Conservation (phyloP, 805 yeast genomes). For the Candida maesae region DNA sequence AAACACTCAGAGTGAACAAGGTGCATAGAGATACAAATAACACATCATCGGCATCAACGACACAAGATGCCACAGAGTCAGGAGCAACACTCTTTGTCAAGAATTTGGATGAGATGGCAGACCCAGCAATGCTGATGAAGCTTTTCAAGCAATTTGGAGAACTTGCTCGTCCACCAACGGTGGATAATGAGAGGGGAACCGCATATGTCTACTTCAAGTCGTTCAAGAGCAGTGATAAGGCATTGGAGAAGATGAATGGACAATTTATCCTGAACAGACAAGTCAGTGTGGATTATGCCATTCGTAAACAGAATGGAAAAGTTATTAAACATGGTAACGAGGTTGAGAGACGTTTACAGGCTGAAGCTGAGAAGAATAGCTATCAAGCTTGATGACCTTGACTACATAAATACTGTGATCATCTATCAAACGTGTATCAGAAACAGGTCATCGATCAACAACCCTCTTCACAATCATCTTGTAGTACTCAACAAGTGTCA, state of each 20-base stretch:
- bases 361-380: constrained; percentile 10
- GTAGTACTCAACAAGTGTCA: not conserved
- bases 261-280: constrained; percentile 64
- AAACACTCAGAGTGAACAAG: constrained; percentile 54
- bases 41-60: constrained; percentile 14
- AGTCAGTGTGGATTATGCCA: constrained; percentile 41
- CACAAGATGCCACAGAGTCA: constrained; percentile 31
- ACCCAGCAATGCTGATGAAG: constrained; percentile 48
- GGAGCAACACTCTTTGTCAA: constrained; percentile 72
- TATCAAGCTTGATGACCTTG: not conserved
- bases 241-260: constrained; percentile 64
- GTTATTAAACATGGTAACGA: constrained; percentile 10
- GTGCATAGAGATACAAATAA: constrained; percentile 33
- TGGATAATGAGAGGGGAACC: constrained; percentile 51
- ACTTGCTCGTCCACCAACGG: constrained; percentile 44
- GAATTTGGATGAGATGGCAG: constrained; percentile 63
- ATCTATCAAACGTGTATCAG: no score
- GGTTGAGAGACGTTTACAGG: constrained; percentile 5
- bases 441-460: not conserved
- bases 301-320: constrained; percentile 12
- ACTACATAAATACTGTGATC: no score
- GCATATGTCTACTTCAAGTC: constrained; percentile 64
- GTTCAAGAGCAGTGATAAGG: constrained; percentile 68
- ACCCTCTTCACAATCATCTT: not conserved
- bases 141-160: constrained; percentile 64